Evolutionary conservation across 768 basidiomycete species (phyloP).

Genomic region (Termitomyces sp.): DNA sequence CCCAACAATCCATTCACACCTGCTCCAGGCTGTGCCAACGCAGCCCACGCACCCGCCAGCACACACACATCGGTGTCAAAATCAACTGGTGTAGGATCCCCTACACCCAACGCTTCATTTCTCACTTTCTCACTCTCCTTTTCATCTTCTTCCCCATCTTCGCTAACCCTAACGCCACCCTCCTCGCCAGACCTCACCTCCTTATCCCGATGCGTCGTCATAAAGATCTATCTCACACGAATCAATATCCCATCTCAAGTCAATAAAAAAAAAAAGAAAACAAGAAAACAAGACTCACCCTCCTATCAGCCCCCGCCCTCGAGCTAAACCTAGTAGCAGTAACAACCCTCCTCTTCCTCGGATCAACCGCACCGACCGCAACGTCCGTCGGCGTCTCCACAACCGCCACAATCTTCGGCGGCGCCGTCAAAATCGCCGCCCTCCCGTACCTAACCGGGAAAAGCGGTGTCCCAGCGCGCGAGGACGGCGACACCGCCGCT

Average conservation of each 20-base stretch:
- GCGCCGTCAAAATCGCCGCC: constrained; percentile 73
- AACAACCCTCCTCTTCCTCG: constrained; percentile 75
- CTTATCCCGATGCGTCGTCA: constrained; percentile 75
- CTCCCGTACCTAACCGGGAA: constrained; percentile 23
- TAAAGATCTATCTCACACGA: constrained; percentile 51
- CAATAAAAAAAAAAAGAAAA: too few species aligned
- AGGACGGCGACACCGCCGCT: constrained; percentile 29
- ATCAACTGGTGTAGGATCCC: constrained; percentile 36
- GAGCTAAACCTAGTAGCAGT: constrained; percentile 88
- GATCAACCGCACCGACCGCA: constrained; percentile 85
- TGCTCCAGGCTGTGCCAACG: constrained; percentile 29
- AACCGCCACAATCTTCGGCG: constrained; percentile 77
- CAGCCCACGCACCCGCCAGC: constrained; percentile 71
- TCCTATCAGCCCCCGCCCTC: constrained; percentile 72
- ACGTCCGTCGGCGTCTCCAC: constrained; percentile 80
- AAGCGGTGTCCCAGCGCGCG: constrained; percentile 35
- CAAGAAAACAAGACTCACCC: constrained; percentile 42
- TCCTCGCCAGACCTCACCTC: constrained; percentile 18
- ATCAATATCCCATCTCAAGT: background rate
- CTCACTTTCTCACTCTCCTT: background rate
- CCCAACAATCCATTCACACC: constrained; percentile 58
- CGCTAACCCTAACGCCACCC: constrained; percentile 17
- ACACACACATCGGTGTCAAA: constrained; percentile 62
- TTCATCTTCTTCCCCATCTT: constrained; percentile 20
- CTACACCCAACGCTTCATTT: constrained; percentile 11